Evolutionary conservation across 768 basidiomycete species (phyloP).

Genomic region (Kwoniella bestiolae): DNA sequence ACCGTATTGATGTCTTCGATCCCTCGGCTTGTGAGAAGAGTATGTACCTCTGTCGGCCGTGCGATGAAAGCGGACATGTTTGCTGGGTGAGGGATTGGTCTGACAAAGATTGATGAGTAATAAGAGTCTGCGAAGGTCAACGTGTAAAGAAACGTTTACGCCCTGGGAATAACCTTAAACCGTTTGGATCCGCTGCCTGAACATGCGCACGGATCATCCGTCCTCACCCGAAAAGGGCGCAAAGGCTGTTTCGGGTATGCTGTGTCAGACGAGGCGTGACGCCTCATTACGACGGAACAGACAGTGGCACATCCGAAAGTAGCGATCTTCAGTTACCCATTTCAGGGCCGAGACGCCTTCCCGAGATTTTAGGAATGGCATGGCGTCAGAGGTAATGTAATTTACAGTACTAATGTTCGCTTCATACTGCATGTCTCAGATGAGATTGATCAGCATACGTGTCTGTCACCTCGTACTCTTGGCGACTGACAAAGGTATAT

Average conservation of each 20-base stretch:
- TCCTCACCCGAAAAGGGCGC: not conserved
- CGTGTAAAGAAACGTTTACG: not conserved
- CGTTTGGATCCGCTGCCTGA: not conserved
- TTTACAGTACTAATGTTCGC: not conserved
- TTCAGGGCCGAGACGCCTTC: not conserved
- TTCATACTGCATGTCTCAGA: not conserved
- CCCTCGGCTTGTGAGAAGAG: not conserved
- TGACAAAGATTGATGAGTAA: too few species aligned
- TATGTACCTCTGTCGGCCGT: not conserved
- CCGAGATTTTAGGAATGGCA: not conserved
- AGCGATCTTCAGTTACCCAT: not conserved
- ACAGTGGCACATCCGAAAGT: not conserved
- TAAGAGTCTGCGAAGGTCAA: too few species aligned
- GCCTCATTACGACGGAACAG: not conserved
- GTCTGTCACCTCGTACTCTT: not conserved
- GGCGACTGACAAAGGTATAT: not conserved
- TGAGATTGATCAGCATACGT: not conserved
- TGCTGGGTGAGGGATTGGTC: too few species aligned
- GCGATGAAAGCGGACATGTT: not conserved
- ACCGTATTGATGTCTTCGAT: constrained; percentile 13
- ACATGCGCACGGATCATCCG: not conserved
- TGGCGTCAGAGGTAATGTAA: not conserved
- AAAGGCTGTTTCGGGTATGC: not conserved
- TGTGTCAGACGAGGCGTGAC: not conserved
- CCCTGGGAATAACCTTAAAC: not conserved